phyloP scores from a whole-genome alignment of 768 basidiomycete species.

The Mycena indigotica region DNA sequence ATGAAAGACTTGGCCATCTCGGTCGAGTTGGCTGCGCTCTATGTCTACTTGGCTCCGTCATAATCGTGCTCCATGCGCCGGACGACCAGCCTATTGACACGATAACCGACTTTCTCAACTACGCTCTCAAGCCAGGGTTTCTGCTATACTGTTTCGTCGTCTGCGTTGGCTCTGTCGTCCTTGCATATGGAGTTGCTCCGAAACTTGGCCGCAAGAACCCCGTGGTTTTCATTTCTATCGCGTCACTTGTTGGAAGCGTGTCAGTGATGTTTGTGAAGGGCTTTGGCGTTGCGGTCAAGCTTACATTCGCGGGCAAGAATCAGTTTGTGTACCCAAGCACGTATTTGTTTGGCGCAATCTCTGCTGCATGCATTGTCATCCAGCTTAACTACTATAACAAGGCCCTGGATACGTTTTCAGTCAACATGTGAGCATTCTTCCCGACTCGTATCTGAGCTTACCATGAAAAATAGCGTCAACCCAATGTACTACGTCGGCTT shows the following conservation, averaged over 20 bases:
- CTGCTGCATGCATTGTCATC: conserved; percentile 81
- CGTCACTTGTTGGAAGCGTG: conserved; percentile 92
- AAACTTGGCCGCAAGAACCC: conserved; percentile 87
- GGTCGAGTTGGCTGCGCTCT: conserved; percentile 85
- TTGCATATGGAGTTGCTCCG: conserved; percentile 87
- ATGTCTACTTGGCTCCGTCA: conserved; percentile 84
- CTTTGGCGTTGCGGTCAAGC: conserved; percentile 94
- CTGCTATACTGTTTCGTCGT: conserved; percentile 88
- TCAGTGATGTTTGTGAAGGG: conserved; percentile 99
- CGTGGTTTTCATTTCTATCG: conserved; percentile 92
- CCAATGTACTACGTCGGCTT: conserved; percentile 99
- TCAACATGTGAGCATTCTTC: conserved; percentile 79
- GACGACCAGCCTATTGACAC: conserved; percentile 92
- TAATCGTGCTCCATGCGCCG: conserved; percentile 96
- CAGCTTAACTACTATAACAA: conserved; percentile 99
- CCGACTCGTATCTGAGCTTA: neutral
- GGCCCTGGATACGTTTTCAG: conserved; percentile 93
- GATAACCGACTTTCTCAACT: conserved; percentile 89
- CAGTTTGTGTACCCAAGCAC: conserved; percentile 94
- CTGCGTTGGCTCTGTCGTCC: conserved; percentile 74
- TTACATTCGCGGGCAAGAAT: conserved; percentile 91
- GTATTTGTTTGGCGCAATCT: conserved; percentile 90
- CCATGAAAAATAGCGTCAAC: conserved; percentile 67
- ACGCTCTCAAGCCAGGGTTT: conserved; percentile 94
- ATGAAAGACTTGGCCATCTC: conserved; percentile 92